Evolutionary conservation across 2,329 filamentous ascomycete genomes (phyloP).

Genomic region (Fusarium falciforme): DNA sequence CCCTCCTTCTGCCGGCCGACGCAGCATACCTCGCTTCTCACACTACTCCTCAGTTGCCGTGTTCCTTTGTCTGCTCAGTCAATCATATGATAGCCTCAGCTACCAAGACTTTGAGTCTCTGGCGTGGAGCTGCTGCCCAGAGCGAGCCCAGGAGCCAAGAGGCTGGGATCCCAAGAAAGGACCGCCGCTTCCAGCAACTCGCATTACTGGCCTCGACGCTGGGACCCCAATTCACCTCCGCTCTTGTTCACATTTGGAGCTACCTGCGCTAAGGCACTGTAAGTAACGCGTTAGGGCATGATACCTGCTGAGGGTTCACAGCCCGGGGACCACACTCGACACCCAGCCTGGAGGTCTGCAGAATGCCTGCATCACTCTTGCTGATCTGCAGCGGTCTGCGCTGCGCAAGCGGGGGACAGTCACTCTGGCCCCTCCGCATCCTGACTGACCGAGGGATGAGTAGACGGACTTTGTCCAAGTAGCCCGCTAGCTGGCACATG

Average conservation of each 20-base stretch:
- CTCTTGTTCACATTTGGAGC: constrained; percentile 29
- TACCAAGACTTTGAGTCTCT: background rate
- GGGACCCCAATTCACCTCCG: constrained; percentile 20
- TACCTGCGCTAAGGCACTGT: constrained; percentile 33
- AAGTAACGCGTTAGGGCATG: constrained; percentile 35
- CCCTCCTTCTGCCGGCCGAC: background rate
- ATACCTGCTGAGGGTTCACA: constrained; percentile 38
- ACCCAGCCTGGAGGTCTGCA: constrained; percentile 18
- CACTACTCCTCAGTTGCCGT: background rate
- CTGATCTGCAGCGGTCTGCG: constrained; percentile 41
- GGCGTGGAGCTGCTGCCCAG: constrained; percentile 8
- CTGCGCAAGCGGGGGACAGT: constrained; percentile 17
- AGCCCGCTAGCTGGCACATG: constrained; percentile 5
- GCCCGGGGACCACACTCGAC: constrained; percentile 33
- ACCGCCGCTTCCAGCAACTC: constrained; percentile 37
- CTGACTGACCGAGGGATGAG: background rate
- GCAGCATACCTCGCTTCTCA: background rate
- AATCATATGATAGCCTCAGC: background rate
- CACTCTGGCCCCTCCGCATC: constrained; percentile 26
- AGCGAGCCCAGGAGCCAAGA: constrained; percentile 13
- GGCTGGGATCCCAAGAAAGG: background rate
- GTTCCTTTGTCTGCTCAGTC: background rate
- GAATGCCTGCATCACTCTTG: constrained; percentile 31
- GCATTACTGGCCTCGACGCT: constrained; percentile 29
- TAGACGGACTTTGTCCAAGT: constrained; percentile 11